These are phyloP conservation scores for Lathyrus sativus DNA, from an alignment of 306 rosid genomes.

Conservation along the genomic window DNA sequence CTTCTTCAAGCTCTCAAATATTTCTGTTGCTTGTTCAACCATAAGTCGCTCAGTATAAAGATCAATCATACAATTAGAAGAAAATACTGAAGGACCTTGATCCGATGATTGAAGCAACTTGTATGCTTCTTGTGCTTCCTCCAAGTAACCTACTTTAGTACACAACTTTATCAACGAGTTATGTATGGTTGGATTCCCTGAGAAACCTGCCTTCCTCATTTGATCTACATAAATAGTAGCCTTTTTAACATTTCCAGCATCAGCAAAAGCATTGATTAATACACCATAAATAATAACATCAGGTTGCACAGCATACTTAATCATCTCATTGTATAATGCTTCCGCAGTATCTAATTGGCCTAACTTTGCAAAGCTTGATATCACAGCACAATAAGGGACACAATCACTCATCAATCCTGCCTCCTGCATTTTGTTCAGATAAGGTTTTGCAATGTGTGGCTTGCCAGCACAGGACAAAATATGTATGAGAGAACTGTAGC, in stretches of 20 bases:
- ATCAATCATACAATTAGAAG: conserved; percentile 89
- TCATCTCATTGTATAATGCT: conserved; percentile 66
- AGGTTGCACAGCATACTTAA: conserved; percentile 56
- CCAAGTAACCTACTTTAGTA: conserved; percentile 73
- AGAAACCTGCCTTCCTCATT: conserved; percentile 63
- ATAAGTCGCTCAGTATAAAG: conserved; percentile 68
- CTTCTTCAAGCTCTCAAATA: conserved; percentile 61
- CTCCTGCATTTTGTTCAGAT: conserved; percentile 69
- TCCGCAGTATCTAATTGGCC: conserved; percentile 68
- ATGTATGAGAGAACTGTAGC: conserved; percentile 73
- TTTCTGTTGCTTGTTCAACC: conserved; percentile 66
- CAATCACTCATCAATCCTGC: conserved; percentile 75
- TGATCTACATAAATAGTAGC: conserved; percentile 56
- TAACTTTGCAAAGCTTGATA: conserved; percentile 66
- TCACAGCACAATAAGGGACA: conserved; percentile 62
- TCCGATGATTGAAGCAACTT: conserved; percentile 53
- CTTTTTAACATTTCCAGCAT: conserved; percentile 65
- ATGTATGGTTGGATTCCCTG: conserved; percentile 55
- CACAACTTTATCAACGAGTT: conserved; percentile 79
- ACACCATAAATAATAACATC: conserved; percentile 71
- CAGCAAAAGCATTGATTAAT: conserved; percentile 75
- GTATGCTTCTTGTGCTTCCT: conserved; percentile 75
- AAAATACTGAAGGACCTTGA: conserved; percentile 60
- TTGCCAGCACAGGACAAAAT: conserved; percentile 64
- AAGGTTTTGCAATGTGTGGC: conserved; percentile 60